Percentiles rank a stretch among this genome's conserved stretches.
These are phyloP conservation scores for Cronartium quercuum DNA, from an alignment of 1,284 basidiomycete genomes.

Conservation along the genomic window DNA sequence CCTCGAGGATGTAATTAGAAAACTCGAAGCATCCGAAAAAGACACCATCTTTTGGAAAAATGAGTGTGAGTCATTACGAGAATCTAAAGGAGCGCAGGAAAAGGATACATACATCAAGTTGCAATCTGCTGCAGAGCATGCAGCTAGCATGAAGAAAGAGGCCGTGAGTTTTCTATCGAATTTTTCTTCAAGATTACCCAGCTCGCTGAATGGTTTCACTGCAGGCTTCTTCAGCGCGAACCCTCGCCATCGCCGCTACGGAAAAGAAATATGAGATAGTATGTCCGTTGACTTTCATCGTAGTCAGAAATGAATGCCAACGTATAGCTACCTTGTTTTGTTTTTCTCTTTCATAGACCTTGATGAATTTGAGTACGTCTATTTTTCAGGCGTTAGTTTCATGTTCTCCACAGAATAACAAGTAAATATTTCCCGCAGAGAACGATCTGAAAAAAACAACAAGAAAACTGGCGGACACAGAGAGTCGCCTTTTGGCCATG, in stretches of 20 bases:
- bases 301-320: not conserved
- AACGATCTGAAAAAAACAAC: constrained; percentile 23
- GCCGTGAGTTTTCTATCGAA: not conserved
- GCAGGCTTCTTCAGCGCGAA: constrained; percentile 12
- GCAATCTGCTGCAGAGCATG: constrained; percentile 10
- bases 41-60: not conserved
- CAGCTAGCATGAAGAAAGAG: not conserved
- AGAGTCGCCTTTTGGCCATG: constrained; percentile 25
- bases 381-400: no score
- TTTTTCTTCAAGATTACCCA: not conserved
- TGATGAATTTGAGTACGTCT: constrained; percentile 33
- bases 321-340: not conserved
- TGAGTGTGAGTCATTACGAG: constrained; percentile 1
- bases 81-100: constrained; percentile 4
- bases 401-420: no score
- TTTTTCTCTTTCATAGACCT: not conserved
- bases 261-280: constrained; percentile 33
- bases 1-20: not conserved
- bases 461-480: constrained; percentile 17
- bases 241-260: constrained; percentile 11
- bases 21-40: not conserved
- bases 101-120: not conserved
- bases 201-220: not conserved
- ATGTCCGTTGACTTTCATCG: not conserved
- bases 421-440: not conserved